Percentiles rank a stretch among this genome's conserved stretches.
Conservation (phyloP, 177 flowering plant genomes). For the Vitis hybrid region DNA sequence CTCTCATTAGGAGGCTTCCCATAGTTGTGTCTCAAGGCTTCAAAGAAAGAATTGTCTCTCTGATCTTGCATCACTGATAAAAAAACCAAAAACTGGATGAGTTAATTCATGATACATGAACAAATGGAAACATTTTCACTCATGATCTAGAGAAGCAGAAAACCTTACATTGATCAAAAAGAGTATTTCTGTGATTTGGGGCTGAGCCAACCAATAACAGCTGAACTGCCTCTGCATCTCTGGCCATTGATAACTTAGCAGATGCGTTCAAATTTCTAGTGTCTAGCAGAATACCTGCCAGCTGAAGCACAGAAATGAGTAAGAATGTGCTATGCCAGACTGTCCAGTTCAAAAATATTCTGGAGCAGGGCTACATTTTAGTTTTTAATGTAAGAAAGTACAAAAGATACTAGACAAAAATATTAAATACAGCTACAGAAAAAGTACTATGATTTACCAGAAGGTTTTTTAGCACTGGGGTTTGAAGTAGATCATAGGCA, state of each 20-base stretch:
- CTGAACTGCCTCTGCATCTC: constrained; percentile 77
- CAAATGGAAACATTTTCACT: background rate
- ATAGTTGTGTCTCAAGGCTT: constrained; percentile 42
- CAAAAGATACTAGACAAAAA: no score
- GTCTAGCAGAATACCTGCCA: constrained; percentile 70
- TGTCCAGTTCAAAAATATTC: background rate
- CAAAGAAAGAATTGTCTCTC: constrained; percentile 40
- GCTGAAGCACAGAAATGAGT: constrained; percentile 28
- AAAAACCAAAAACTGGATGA: background rate
- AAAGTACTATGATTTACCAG: constrained; percentile 35
- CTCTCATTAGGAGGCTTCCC: constrained; percentile 50
- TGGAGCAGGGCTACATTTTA: no score
- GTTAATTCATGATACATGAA: background rate
- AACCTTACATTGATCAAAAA: constrained; percentile 53
- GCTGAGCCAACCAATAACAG: constrained; percentile 61
- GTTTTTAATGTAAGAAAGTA: background rate
- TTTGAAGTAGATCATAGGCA: constrained; percentile 70
- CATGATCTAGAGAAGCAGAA: background rate
- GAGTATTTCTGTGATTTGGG: constrained; percentile 46
- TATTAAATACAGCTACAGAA: background rate
- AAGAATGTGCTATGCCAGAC: background rate
- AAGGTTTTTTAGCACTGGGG: constrained; percentile 56
- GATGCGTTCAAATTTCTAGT: constrained; percentile 52
- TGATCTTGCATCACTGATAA: constrained; percentile 60
- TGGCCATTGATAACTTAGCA: constrained; percentile 39